Evolutionary conservation across 73 alveolate species (phyloP).

Genomic region (Uronychia binucleata): DNA sequence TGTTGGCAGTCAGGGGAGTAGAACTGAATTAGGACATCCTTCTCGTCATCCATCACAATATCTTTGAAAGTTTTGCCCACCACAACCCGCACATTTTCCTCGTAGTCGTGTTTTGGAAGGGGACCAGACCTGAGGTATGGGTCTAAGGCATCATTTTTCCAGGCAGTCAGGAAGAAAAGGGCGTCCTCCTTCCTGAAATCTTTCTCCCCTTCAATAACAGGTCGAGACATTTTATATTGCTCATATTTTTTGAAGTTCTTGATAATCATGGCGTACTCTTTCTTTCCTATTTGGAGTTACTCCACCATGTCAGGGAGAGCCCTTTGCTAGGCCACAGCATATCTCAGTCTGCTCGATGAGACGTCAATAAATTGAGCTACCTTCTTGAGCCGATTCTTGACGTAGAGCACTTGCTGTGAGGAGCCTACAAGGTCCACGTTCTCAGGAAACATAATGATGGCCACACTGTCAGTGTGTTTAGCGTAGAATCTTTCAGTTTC

Average conservation of each 20-base stretch:
- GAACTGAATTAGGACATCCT: constrained; percentile 50
- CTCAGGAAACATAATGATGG: neutral
- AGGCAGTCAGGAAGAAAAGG: constrained; percentile 71
- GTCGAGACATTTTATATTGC: neutral
- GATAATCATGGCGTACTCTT: neutral
- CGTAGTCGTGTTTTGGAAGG: constrained; percentile 59
- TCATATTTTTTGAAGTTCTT: neutral
- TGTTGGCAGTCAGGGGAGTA: constrained; percentile 75
- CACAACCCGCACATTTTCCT: neutral
- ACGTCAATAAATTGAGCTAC: neutral
- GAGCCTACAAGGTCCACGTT: neutral
- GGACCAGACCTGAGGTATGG: constrained; percentile 89
- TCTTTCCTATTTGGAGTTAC: neutral
- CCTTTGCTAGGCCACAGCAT: neutral
- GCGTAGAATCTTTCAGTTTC: neutral
- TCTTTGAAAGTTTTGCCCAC: constrained; percentile 26
- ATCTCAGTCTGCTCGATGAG: neutral
- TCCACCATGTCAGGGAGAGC: neutral
- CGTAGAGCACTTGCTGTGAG: neutral
- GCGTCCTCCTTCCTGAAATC: constrained; percentile 58
- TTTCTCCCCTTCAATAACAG: constrained; percentile 45
- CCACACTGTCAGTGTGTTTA: neutral
- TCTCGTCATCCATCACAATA: neutral
- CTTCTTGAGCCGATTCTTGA: neutral
- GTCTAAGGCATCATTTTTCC: constrained; percentile 65